Percentiles rank a stretch among this genome's conserved stretches.
Evolutionary conservation across 75 land plant species (phyloP).

Genomic region (Pinus taeda): DNA sequence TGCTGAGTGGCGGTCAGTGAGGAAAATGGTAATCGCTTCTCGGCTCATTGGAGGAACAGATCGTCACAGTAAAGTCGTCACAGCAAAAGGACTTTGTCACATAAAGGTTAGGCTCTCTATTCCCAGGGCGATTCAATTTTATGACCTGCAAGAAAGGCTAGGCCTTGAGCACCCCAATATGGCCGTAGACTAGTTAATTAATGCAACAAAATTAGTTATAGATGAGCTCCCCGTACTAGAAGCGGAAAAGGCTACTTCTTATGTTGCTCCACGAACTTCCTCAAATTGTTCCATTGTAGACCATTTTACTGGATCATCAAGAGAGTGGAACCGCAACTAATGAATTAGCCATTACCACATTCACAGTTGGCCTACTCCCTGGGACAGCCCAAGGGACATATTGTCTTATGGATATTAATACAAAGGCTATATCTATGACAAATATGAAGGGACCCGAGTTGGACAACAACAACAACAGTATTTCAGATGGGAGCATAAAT

Average conservation of each 20-base stretch:
- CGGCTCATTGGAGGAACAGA: conserved; percentile 84
- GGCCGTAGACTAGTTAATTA: conserved; percentile 90
- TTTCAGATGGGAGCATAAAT: conserved; percentile 3
- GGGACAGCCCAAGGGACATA: neutral
- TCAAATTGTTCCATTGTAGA: conserved; percentile 10
- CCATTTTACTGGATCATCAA: neutral
- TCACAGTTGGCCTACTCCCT: too few species aligned
- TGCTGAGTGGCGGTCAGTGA: too few species aligned
- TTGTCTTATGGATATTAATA: neutral
- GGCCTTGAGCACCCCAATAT: conserved; percentile 89
- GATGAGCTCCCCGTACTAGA: conserved; percentile 45
- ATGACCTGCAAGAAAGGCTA: conserved; percentile 86
- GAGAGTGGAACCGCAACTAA: conserved; percentile 5
- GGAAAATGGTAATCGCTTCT: conserved; percentile 54
- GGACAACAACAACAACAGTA: neutral
- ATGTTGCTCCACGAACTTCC: neutral
- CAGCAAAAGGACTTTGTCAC: conserved; percentile 82
- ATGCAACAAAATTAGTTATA: conserved; percentile 65
- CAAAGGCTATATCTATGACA: neutral
- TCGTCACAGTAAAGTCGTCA: conserved; percentile 87
- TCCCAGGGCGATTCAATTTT: conserved; percentile 81
- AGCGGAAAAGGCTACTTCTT: neutral
- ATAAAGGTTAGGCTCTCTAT: conserved; percentile 83
- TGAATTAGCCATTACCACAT: neutral
- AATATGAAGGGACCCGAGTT: neutral